Evolutionary conservation across 306 rosid genomes (phyloP).

Genomic region (Gastrolobium villosum): DNA sequence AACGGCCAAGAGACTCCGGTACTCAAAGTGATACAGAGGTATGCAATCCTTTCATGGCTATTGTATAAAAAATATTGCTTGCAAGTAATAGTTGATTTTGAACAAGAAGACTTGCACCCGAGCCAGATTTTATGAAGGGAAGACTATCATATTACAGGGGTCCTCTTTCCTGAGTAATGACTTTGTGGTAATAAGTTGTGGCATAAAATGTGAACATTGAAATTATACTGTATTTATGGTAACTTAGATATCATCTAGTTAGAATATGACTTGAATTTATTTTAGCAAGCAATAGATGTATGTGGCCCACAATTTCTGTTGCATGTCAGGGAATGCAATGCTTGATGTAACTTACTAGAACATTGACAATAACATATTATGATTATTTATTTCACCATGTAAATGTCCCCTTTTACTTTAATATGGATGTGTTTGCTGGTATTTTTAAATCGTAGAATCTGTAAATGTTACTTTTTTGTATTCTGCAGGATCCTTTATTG

Average conservation of each 20-base stretch:
- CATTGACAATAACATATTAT: slow-evolving; percentile 24
- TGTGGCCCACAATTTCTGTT: slow-evolving; percentile 24
- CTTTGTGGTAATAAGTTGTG: slow-evolving; percentile 21
- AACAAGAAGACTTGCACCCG: slow-evolving; percentile 25
- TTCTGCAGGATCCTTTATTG: slow-evolving; percentile 83
- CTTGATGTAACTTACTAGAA: slow-evolving; percentile 36
- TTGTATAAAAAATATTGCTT: slow-evolving; percentile 28
- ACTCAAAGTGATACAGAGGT: slow-evolving; percentile 73
- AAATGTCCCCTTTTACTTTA: slow-evolving; percentile 2
- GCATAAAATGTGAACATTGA: background rate
- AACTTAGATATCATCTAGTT: slow-evolving; percentile 34
- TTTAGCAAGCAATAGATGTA: slow-evolving; percentile 29
- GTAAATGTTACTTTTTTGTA: slow-evolving; percentile 36
- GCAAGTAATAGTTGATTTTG: slow-evolving; percentile 24
- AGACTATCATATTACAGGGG: slow-evolving; percentile 38
- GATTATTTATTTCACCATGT: slow-evolving; percentile 38
- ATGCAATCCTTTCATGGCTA: slow-evolving; percentile 36
- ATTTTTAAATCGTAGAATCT: slow-evolving; percentile 7
- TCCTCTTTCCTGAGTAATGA: slow-evolving; percentile 28
- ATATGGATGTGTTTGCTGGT: background rate
- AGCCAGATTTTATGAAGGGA: slow-evolving; percentile 37
- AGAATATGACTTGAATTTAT: slow-evolving; percentile 13
- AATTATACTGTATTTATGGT: slow-evolving; percentile 1
- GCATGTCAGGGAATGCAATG: slow-evolving; percentile 28
- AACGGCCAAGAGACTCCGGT: slow-evolving; percentile 72